Percentiles rank a stretch among this genome's conserved stretches.
Evolutionary conservation across 192 early-diverging fungal genomes (phyloP).

Genomic region (Backusella mclennaniae): DNA sequence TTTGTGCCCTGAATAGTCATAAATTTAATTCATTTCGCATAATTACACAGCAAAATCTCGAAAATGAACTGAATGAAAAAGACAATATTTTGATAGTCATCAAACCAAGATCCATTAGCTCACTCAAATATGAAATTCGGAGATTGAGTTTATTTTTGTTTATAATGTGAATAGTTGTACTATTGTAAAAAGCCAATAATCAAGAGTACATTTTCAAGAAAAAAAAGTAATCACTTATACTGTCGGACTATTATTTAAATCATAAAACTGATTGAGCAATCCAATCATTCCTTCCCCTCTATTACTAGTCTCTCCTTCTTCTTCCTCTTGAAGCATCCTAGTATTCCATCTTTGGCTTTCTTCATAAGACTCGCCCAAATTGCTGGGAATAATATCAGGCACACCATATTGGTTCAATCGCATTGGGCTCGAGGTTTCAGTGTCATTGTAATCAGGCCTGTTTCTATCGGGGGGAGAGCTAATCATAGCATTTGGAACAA

Average conservation of each 20-base stretch:
- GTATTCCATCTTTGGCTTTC: conserved; percentile 6
- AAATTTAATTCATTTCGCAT: too few species aligned
- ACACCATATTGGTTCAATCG: conserved; percentile 18
- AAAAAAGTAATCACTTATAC: neutral
- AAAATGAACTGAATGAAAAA: too few species aligned
- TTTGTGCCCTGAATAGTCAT: too few species aligned
- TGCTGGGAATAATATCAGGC: conserved; percentile 24
- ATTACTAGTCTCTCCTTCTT: neutral
- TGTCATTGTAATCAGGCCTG: neutral
- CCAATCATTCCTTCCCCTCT: conserved; percentile 42
- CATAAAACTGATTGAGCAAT: conserved; percentile 56
- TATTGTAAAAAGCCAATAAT: too few species aligned
- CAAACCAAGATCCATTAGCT: too few species aligned
- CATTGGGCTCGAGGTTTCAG: neutral
- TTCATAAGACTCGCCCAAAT: conserved; percentile 25
- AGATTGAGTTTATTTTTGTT: too few species aligned
- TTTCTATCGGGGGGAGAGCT: neutral
- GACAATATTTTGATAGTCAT: too few species aligned
- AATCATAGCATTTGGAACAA: conserved; percentile 2
- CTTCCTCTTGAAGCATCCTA: conserved; percentile 16
- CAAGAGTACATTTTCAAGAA: too few species aligned
- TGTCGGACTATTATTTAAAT: conserved; percentile 41
- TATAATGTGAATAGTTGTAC: too few species aligned
- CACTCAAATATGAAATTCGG: too few species aligned
- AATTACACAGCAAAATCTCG: too few species aligned